These are phyloP conservation scores for Lactifluus piperatus DNA, from an alignment of 768 basidiomycete species.

Conservation along the genomic window DNA sequence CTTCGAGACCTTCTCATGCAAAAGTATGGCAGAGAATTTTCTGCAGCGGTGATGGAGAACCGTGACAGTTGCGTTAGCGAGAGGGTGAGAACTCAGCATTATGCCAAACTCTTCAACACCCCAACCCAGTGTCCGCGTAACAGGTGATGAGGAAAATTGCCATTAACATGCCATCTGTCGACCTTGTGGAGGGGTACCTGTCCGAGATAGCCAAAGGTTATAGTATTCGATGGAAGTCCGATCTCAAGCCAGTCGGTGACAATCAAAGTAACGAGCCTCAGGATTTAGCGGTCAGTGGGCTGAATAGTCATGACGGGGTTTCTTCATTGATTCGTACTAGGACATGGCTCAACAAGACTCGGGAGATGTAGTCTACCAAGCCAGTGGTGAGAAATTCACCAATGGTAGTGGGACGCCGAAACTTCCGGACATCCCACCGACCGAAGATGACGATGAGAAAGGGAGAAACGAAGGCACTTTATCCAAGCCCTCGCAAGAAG, in stretches of 20 bases:
- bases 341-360: background rate
- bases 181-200: constrained; percentile 83
- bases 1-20: constrained; percentile 92
- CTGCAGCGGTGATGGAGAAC: constrained; percentile 81
- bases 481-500: constrained; percentile 36
- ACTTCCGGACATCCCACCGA: constrained; percentile 44
- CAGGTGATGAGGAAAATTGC: constrained; percentile 72
- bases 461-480: constrained; percentile 22
- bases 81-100: constrained; percentile 44
- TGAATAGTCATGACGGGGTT: background rate
- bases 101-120: background rate
- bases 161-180: constrained; percentile 56
- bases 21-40: constrained; percentile 90
- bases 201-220: constrained; percentile 87
- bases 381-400: background rate
- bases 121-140: background rate
- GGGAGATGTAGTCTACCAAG: background rate
- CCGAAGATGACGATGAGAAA: constrained; percentile 35
- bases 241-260: constrained; percentile 22
- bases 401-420: constrained; percentile 29
- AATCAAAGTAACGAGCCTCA: constrained; percentile 24
- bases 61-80: constrained; percentile 71
- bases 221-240: constrained; percentile 56
- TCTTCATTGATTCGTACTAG: background rate
- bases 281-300: constrained; percentile 32